A percentile compares a stretch with the other conserved stretches of the same genome.
phyloP scores from a whole-genome alignment of 1,284 basidiomycete genomes.

The Rhodotorula sp. region DNA sequence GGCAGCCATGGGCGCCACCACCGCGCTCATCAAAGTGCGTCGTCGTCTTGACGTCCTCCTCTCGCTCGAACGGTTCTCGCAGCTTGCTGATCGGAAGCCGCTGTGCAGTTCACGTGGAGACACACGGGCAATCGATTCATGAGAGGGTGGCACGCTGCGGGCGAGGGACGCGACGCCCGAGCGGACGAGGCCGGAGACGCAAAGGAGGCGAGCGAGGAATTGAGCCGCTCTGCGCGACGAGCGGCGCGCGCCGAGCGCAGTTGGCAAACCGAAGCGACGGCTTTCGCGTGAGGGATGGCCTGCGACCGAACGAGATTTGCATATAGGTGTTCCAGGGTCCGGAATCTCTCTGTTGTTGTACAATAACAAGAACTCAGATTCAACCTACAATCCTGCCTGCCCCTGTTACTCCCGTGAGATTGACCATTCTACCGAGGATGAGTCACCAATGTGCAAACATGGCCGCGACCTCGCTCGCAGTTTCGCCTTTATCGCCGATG shows the following conservation, averaged over 20 bases:
- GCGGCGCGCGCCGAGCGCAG: slow-evolving; percentile 14
- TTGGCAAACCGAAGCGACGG: slow-evolving; percentile 16
- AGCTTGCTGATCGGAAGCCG: background rate
- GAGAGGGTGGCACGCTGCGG: slow-evolving; percentile 21
- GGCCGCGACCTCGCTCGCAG: background rate
- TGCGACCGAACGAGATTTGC: background rate
- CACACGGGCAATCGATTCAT: slow-evolving; percentile 38
- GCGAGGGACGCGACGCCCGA: slow-evolving; percentile 25
- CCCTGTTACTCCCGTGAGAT: no score
- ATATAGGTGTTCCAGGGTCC: background rate
- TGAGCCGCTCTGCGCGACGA: background rate
- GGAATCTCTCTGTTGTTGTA: background rate
- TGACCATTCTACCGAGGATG: no score
- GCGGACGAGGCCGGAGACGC: slow-evolving; percentile 30
- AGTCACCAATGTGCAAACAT: background rate
- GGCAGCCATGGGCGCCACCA: slow-evolving; percentile 27
- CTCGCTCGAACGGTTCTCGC: background rate
- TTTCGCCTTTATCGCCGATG: slow-evolving; percentile 1
- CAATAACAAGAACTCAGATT: background rate
- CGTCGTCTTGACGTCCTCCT: background rate
- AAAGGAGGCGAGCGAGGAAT: slow-evolving; percentile 14
- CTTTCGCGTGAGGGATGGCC: slow-evolving; percentile 6
- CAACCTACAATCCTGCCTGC: background rate
- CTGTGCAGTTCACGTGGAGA: slow-evolving; percentile 29
- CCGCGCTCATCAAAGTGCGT: slow-evolving; percentile 32